Evolutionary conservation across 2,329 filamentous ascomycete genomes (phyloP), one percentile per base, ranked within the genome.

Genomic region (Neonectria neomacrospora): DNA sequence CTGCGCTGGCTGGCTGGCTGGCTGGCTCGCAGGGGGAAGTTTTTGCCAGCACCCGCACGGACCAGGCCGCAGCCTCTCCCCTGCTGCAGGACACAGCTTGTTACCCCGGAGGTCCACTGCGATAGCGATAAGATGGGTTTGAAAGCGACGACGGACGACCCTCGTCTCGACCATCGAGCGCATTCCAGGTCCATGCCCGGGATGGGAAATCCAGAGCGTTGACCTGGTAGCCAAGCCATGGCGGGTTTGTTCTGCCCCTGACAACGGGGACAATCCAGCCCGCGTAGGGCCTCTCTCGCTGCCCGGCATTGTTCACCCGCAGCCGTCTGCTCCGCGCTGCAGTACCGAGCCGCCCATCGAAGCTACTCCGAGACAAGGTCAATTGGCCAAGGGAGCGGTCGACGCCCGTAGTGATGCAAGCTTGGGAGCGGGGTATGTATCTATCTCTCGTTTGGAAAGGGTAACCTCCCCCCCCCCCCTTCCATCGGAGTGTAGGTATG

Each of bases 121-220:
- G 58, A 67, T 65, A 71, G 56, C 59, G 68, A 69, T 68, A 71
- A 70, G 65, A 56, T 42, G 54, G 45, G 48, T 26, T 11, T n/a
- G 23, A 55, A 62, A 50, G 54, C 60, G 23, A 64, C 45, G 42
- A 61, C 52, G 34, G 18, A 28, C 44, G 18, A 22, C n/a, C n/a
- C n/a, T n/a, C n/a, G n/a, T n/a, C n/a, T n/a, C n/a, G n/a, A n/a
- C n/a, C n/a, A n/a, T n/a, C n/a, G n/a, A n/a, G n/a, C n/a, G n/a
- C n/a, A n/a, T n/a, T 14, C 34, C 6, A 14, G 5, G 3, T n/a
- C 5, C 4, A 37, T n/a, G 14, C 14, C 4, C 1, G 14, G 8
- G 14, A 37, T 7, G 7, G 7, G 34, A 37, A n/a, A n/a, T n/a
- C 14, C 14, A 37, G 14, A n/a, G 34, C 6, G 16, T 5, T 14